Conservation (phyloP, 2,329 filamentous ascomycete species). For the Didymella arachidicola region DNA sequence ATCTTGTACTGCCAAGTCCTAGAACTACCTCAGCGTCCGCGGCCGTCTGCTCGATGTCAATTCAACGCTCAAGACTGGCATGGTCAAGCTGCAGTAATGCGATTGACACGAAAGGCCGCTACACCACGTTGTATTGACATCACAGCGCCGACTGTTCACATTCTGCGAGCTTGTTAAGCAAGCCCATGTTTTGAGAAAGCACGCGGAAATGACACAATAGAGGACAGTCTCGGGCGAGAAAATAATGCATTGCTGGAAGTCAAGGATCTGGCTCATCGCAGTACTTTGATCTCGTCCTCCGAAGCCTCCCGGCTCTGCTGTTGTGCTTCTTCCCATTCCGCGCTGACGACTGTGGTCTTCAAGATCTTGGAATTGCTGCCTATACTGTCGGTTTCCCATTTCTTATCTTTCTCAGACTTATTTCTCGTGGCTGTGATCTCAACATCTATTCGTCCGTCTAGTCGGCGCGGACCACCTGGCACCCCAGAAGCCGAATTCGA, state of each 20-base stretch:
- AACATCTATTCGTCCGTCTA: constrained; percentile 43
- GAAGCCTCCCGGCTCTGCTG: constrained; percentile 27
- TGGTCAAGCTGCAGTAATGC: neutral
- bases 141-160: neutral
- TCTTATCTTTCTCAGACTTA: constrained; percentile 28
- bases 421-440: constrained; percentile 39
- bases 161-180: neutral
- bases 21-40: neutral
- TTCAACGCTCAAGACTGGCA: neutral
- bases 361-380: constrained; percentile 46
- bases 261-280: constrained; percentile 14
- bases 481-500: constrained; percentile 47
- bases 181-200: neutral
- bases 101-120: neutral
- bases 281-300: constrained; percentile 35
- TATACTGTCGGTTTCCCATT: constrained; percentile 46
- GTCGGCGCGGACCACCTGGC: constrained; percentile 41
- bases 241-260: neutral
- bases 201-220: neutral
- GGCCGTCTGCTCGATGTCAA: neutral
- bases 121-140: neutral
- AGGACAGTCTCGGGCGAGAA: neutral
- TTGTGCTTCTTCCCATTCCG: constrained; percentile 45
- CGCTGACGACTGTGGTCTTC: constrained; percentile 48
- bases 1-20: neutral